phyloP scores from a whole-genome alignment of 2,329 filamentous ascomycete species.

The Pestalotiopsis sp. region DNA sequence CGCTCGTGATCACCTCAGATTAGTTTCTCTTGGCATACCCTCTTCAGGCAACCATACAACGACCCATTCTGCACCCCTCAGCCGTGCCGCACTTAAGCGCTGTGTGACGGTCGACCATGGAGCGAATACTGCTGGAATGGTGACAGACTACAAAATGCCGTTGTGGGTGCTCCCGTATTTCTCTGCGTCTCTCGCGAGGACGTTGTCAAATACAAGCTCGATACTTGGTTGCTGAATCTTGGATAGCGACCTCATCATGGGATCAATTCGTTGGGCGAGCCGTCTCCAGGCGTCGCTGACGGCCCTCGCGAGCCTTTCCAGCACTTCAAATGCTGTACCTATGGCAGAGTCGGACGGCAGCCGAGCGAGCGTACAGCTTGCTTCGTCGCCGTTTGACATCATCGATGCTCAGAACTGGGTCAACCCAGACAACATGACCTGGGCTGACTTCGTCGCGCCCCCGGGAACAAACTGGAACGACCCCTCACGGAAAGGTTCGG shows the following conservation, averaged over 20 bases:
- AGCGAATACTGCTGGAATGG: not conserved
- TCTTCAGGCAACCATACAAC: not conserved
- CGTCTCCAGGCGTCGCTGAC: not conserved
- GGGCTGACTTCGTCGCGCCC: conserved; percentile 48
- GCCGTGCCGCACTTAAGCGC: not conserved
- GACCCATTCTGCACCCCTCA: not conserved
- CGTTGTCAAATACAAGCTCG: not conserved
- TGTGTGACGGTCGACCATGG: not conserved
- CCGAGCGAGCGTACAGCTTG: too few species aligned
- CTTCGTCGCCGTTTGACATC: conserved; percentile 45
- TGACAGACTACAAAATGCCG: not conserved
- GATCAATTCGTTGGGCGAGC: not conserved
- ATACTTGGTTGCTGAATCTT: not conserved
- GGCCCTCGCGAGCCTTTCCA: not conserved
- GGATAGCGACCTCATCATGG: not conserved
- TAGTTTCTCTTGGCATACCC: conserved; percentile 6
- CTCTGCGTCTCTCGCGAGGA: not conserved
- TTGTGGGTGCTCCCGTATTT: not conserved
- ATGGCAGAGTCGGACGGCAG: not conserved
- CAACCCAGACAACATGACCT: conserved; percentile 57
- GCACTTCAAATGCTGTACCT: not conserved
- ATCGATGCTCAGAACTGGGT: conserved; percentile 56
- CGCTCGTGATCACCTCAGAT: not conserved
- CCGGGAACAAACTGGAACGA: conserved; percentile 53
- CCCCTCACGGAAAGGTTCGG: conserved; percentile 42